Base-by-base conservation (phyloP, 1,284 basidiomycete genomes). In the Heterobasidion occidentale region DNA sequence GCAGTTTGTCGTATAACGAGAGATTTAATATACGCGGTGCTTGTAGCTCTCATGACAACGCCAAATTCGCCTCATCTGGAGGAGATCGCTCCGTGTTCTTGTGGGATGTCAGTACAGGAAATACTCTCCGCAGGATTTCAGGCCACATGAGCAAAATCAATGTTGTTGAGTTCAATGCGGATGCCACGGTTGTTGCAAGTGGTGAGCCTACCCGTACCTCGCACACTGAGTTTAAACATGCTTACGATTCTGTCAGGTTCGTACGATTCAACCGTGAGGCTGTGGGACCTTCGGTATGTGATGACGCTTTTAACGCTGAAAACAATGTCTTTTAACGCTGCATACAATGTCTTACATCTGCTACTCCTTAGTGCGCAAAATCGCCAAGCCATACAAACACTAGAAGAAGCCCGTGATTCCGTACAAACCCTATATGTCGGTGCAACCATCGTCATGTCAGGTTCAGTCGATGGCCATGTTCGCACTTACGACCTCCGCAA, bases 71-170 rank as follows among this genome's bases (percentile, higher is more conserved):
- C 1, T 94, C 91, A 2, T 92, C 90, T 33, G 97, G 97, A 45
- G 94, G 92, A 3, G 97, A 99, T 71, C 86, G 92, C 61, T 86
- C 86, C 49, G 88, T 98, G 0, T 95, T 94, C 63, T 71, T 98
- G 20, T 99, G 96, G 96, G 97, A 99, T 67, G 96, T 99, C 8
- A 84, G 88, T 9, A 84, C 88, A 14, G 96, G 92, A 1, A 78
- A 82, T 46, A 91, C 94, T 1, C 83, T 88, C 33, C 79, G 93
- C 46, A 77, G 94, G 51, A 79, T 98, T 58, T 74, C 88, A 19
- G 96, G 93, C 0, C 95, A 98, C 69, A 83, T 91, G 74, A 86
- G 92, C 3, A 93, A 93, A 67, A 88, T 99, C 53, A 87, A 97
- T 70, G 80, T 83, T 7, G 94, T 98, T 6, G 89, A 91, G 58